Evolutionary conservation across 768 basidiomycete species (phyloP).

Genomic region (Suillus brevipes): DNA sequence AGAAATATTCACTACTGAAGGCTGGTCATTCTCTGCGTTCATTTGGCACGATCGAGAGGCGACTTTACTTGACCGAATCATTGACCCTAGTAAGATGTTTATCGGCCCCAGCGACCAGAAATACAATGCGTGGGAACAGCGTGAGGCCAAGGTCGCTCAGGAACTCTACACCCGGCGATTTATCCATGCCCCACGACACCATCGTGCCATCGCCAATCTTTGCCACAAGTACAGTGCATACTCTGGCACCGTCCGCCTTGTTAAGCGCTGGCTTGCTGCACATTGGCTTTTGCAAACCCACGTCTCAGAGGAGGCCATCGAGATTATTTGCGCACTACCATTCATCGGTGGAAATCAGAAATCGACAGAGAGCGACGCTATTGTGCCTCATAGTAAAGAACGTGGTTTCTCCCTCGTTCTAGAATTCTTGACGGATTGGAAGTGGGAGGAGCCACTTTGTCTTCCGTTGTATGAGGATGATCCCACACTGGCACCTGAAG

Average conservation of each 20-base stretch:
- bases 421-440: conserved; percentile 77
- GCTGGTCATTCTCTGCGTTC: conserved; percentile 82
- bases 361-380: conserved; percentile 37
- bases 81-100: conserved; percentile 41
- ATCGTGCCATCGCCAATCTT: conserved; percentile 76
- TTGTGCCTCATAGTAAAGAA: conserved; percentile 73
- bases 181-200: conserved; percentile 80
- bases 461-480: conserved; percentile 65
- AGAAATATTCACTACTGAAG: conserved; percentile 76
- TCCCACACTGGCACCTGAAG: conserved; percentile 19
- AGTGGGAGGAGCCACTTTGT: conserved; percentile 71
- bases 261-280: conserved; percentile 90
- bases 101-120: conserved; percentile 18
- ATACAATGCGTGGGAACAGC: conserved; percentile 42
- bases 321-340: conserved; percentile 78
- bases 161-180: conserved; percentile 70
- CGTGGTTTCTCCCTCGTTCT: conserved; percentile 78
- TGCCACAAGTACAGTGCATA: conserved; percentile 80
- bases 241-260: conserved; percentile 80
- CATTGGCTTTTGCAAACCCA: conserved; percentile 84
- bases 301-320: conserved; percentile 76
- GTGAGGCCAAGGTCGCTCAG: conserved; percentile 56
- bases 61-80: conserved; percentile 69
- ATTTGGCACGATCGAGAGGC: conserved; percentile 90
- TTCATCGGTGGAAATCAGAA: conserved; percentile 57